These are phyloP conservation scores for Voacanga thouarsii DNA, from an alignment of 257 asterid species.

Conservation along the genomic window DNA sequence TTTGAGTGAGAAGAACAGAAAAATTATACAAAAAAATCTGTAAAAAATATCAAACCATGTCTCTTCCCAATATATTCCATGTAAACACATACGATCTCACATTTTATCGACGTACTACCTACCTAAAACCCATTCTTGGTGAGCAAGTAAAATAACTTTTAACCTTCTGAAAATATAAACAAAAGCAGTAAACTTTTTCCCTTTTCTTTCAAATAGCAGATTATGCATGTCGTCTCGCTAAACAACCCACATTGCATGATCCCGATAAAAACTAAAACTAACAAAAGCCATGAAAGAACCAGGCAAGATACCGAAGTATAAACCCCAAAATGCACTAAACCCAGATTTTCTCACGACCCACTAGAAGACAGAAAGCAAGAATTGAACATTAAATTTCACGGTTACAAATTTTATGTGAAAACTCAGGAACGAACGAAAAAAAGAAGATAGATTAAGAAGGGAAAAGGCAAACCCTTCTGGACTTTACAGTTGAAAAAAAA, in stretches of 20 bases:
- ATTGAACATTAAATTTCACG: background rate
- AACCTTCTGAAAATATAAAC: background rate
- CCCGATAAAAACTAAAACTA: background rate
- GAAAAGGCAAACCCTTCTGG: background rate
- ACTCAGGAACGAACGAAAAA: background rate
- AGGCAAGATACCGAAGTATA: background rate
- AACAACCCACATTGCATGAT: conserved; percentile 9
- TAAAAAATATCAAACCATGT: background rate
- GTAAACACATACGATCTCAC: background rate
- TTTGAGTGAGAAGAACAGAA: background rate
- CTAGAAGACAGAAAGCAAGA: background rate
- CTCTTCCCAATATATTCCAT: no score
- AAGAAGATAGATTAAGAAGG: background rate
- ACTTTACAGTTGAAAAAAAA: background rate
- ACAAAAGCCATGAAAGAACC: background rate
- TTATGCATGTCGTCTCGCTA: conserved; percentile 2
- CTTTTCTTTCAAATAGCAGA: background rate
- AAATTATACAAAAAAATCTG: background rate
- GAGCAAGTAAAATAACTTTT: background rate
- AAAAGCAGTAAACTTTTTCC: background rate
- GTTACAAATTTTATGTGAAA: background rate
- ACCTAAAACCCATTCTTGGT: background rate
- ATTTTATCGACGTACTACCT: background rate
- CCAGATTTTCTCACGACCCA: background rate
- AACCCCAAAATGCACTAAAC: background rate